Evolutionary conservation across 495 filamentous ascomycete genomes (phyloP).

Genomic region (Sordaria brevicollis): DNA sequence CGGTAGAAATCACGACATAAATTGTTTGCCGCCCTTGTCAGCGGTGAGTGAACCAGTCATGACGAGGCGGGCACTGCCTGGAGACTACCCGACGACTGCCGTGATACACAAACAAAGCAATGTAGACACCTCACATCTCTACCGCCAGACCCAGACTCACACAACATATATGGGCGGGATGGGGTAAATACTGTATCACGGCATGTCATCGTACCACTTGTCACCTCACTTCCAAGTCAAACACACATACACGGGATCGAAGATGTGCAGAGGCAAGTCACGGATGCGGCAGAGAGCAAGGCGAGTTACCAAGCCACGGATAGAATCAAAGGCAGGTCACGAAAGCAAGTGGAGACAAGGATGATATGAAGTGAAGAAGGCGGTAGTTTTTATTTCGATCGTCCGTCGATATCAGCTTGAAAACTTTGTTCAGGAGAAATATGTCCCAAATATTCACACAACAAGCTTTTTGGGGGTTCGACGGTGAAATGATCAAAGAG

Average conservation of each 20-base stretch:
- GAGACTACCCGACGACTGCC: not conserved
- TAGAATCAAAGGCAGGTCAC: not conserved
- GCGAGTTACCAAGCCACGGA: too few species aligned
- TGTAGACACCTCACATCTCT: not conserved
- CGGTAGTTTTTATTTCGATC: not conserved
- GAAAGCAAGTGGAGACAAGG: not conserved
- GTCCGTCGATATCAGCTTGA: not conserved
- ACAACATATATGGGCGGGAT: not conserved
- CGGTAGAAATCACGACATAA: not conserved
- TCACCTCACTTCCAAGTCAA: not conserved
- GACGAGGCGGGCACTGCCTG: not conserved
- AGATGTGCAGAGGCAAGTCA: not conserved
- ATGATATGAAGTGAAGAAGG: not conserved
- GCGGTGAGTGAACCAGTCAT: not conserved
- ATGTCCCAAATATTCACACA: not conserved
- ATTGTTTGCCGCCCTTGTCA: not conserved
- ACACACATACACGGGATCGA: not conserved
- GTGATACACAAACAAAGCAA: not conserved
- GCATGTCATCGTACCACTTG: not conserved
- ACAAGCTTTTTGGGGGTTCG: not conserved
- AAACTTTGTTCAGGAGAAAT: not conserved
- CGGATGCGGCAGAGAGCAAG: too few species aligned
- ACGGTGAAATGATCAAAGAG: not conserved
- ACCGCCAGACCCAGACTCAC: not conserved
- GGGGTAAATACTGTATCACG: not conserved